Evolutionary conservation across 2,329 filamentous ascomycete species (phyloP).

Genomic region (Teratosphaeria nubilosa): DNA sequence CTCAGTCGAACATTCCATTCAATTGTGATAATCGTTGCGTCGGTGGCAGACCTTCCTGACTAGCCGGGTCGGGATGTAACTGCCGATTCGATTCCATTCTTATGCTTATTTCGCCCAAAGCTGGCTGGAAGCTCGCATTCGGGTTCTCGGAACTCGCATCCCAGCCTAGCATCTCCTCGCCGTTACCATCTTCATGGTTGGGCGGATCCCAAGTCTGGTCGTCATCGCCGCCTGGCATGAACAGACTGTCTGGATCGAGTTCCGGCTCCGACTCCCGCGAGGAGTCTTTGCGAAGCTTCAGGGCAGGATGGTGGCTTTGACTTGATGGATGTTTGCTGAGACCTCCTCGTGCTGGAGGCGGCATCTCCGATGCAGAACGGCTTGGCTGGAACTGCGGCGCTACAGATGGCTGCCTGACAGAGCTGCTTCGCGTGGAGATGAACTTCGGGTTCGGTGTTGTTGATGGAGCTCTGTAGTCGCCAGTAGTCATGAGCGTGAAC

Average conservation of each 20-base stretch:
- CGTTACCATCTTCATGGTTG: slow-evolving; percentile 52
- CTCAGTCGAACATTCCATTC: slow-evolving; percentile 31
- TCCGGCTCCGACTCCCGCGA: slow-evolving; percentile 44
- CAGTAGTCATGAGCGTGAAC: slow-evolving; percentile 74
- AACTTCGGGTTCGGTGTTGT: slow-evolving; percentile 27
- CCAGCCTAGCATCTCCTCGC: slow-evolving; percentile 62
- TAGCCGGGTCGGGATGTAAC: background rate
- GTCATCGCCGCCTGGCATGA: slow-evolving; percentile 57
- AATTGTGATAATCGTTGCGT: slow-evolving; percentile 67
- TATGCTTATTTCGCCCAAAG: slow-evolving; percentile 33
- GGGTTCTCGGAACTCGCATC: slow-evolving; percentile 58
- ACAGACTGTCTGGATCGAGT: slow-evolving; percentile 56
- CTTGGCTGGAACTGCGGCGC: slow-evolving; percentile 8
- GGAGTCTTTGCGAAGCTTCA: slow-evolving; percentile 14
- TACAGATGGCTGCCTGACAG: slow-evolving; percentile 14
- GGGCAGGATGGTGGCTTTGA: slow-evolving; percentile 17
- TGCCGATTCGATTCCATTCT: slow-evolving; percentile 8
- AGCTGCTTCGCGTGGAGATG: slow-evolving; percentile 24
- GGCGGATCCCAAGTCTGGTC: slow-evolving; percentile 65
- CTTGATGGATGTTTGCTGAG: slow-evolving; percentile 22
- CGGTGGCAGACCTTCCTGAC: slow-evolving; percentile 47
- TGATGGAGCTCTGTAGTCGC: slow-evolving; percentile 43
- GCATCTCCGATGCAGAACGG: slow-evolving; percentile 28
- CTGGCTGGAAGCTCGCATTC: slow-evolving; percentile 33
- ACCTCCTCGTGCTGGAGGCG: slow-evolving; percentile 29